Evolutionary conservation across 768 basidiomycete species (phyloP).

Genomic region (Solioccasus polychromus): DNA sequence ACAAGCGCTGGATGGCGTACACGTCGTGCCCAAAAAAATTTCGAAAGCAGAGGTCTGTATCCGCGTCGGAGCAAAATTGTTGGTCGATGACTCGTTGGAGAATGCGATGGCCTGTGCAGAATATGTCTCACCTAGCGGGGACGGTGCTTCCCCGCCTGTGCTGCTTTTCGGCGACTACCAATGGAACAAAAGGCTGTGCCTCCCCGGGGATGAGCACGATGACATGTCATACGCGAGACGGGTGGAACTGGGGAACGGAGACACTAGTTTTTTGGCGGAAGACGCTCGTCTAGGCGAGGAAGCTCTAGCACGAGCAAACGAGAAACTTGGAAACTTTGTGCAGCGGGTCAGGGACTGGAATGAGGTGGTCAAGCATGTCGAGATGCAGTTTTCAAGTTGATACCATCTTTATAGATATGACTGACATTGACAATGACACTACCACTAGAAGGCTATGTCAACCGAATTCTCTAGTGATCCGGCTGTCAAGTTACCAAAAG

Average conservation of each 20-base stretch:
- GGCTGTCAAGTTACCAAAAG: no score
- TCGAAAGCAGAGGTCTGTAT: constrained; percentile 74
- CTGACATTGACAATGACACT: no score
- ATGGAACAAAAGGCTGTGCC: constrained; percentile 67
- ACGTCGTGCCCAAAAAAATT: constrained; percentile 45
- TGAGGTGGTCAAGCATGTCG: constrained; percentile 51
- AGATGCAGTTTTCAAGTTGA: constrained; percentile 12
- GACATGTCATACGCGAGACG: constrained; percentile 54
- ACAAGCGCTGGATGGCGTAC: constrained; percentile 28
- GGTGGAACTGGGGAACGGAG: constrained; percentile 42
- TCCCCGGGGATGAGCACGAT: constrained; percentile 42
- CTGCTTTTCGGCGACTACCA: constrained; percentile 74
- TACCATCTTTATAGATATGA: no score
- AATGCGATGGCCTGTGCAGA: constrained; percentile 63
- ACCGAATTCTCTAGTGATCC: no score
- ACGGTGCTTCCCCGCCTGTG: constrained; percentile 44
- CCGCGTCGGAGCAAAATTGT: constrained; percentile 56
- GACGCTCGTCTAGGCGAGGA: constrained; percentile 33
- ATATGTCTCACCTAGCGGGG: constrained; percentile 14
- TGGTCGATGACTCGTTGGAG: constrained; percentile 82
- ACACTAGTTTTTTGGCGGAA: constrained; percentile 55
- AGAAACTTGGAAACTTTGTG: constrained; percentile 40
- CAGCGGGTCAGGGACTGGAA: constrained; percentile 62
- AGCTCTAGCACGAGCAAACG: constrained; percentile 42
- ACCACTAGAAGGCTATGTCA: no score